Evolutionary conservation across 2,329 filamentous ascomycete genomes (phyloP).

Genomic region (Claviceps africana): DNA sequence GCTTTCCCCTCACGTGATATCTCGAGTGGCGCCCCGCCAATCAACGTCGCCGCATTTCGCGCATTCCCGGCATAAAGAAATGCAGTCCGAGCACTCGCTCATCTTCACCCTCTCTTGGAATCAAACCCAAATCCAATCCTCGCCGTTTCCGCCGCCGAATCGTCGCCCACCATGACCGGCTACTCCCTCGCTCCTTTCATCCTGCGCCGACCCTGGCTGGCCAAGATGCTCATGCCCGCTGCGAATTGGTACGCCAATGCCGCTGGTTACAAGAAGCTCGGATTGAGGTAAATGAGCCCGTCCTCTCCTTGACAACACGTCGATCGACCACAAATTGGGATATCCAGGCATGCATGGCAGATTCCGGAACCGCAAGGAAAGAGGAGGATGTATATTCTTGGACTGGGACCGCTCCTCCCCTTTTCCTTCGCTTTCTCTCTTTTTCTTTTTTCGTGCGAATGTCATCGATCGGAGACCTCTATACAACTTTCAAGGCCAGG

Average conservation of each 20-base stretch:
- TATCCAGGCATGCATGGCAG: background rate
- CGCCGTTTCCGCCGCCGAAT: slow-evolving; percentile 14
- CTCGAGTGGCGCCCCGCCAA: slow-evolving; percentile 13
- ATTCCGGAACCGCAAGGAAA: too few relatives aligned
- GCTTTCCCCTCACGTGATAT: slow-evolving; percentile 17
- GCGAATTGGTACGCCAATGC: slow-evolving; percentile 82
- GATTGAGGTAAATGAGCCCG: slow-evolving; percentile 52
- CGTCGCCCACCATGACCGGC: slow-evolving; percentile 42
- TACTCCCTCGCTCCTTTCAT: slow-evolving; percentile 62
- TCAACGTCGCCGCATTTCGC: slow-evolving; percentile 21
- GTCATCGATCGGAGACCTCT: background rate
- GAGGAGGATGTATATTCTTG: too few relatives aligned
- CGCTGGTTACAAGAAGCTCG: slow-evolving; percentile 84
- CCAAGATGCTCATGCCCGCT: slow-evolving; percentile 60
- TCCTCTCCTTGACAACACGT: background rate
- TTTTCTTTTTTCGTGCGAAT: background rate
- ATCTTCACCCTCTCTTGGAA: slow-evolving; percentile 7
- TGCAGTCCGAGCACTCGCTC: slow-evolving; percentile 6
- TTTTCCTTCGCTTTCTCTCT: too few relatives aligned
- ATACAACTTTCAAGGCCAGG: background rate
- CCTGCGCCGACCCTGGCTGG: slow-evolving; percentile 73
- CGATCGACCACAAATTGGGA: background rate
- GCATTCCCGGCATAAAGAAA: slow-evolving; percentile 14
- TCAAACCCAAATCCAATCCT: background rate
- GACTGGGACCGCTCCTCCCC: too few relatives aligned